Evolutionary conservation across 768 basidiomycete genomes (phyloP).

Genomic region (Auricularia sp.): DNA sequence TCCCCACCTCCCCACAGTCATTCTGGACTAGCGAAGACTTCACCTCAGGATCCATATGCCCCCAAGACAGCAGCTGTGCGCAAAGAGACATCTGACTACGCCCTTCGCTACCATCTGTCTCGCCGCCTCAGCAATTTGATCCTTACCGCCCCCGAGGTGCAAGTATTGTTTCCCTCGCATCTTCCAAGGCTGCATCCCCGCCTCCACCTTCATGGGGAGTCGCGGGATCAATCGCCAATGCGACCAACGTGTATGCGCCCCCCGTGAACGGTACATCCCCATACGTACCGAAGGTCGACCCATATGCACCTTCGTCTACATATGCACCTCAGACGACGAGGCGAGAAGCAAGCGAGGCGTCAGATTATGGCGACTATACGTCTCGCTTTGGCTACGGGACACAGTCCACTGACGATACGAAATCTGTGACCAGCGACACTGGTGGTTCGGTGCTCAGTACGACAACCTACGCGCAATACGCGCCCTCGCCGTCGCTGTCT

Average conservation of each 20-base stretch:
- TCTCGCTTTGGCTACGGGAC: neutral
- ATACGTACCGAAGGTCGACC: neutral
- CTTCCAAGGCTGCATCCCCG: neutral
- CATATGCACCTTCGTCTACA: neutral
- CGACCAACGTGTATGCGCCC: neutral
- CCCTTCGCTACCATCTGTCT: neutral
- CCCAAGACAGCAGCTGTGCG: neutral
- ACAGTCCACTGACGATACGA: neutral
- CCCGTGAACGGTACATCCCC: neutral
- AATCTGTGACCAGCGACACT: neutral
- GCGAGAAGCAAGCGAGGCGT: conserved; percentile 11
- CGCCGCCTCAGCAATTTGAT: neutral
- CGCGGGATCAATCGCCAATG: neutral
- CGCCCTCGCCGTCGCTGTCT: conserved; percentile 74
- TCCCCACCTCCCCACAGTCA: neutral
- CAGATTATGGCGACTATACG: conserved; percentile 12
- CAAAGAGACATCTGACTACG: neutral
- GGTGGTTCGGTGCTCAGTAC: conserved; percentile 12
- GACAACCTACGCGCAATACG: conserved; percentile 48
- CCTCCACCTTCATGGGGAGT: neutral
- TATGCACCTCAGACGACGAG: neutral
- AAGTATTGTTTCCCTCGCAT: neutral
- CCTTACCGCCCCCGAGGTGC: neutral
- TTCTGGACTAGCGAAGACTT: neutral
- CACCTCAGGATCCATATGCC: conserved; percentile 3